Base-by-base conservation (phyloP, 805 yeast genomes). In the Pichia eremophila region DNA sequence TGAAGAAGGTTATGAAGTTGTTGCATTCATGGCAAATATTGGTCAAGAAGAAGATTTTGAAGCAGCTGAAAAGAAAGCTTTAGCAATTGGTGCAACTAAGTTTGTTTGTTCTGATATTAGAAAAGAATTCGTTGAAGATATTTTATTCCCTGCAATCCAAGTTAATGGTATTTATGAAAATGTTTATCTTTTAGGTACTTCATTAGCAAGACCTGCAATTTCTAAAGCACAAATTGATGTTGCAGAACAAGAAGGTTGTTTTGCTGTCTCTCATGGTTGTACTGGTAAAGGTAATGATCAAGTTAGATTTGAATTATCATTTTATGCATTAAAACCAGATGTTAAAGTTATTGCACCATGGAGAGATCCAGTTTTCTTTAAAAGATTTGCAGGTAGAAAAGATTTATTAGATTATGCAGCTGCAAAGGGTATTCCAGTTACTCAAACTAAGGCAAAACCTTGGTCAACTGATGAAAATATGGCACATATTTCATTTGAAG, bases 261-360 rank as follows among this genome's bases (percentile, higher is more conserved):
- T 91, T 61, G 98, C 98, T 46, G 99, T 93, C 44, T 81, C 96
- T 43, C 99, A 93, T 70, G 99, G 99, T 55, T 93, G 99, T 74
- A 93, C 99, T 57, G 99, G 99, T 74, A 93, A 93, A 75, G 99
- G 99, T 73, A 93, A 93, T 68, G 99, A 93, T 71, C 99, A 93
- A 74, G 97, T 93, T 56, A 85, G 99, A 72, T 93, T 93, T 67
- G 99, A 93, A 73, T 76, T 93, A 52, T 83, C 95, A 9, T 93
- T 93, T 78, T 93, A 93, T 70, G 99, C 98, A 36, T 79, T 93
- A 69, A 90, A 93, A 74, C 99, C 99, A 40, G 98, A 90, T 64
- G 95, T 93, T 59, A 74, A 78, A 65, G 96, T 88, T 59, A 91
- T 93, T 72, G 96, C 99, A 40, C 99, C 99, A 68, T 93, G 99